Evolutionary conservation across 176 grass and related monocot species (phyloP).

Genomic region (Oryza brachyantha): DNA sequence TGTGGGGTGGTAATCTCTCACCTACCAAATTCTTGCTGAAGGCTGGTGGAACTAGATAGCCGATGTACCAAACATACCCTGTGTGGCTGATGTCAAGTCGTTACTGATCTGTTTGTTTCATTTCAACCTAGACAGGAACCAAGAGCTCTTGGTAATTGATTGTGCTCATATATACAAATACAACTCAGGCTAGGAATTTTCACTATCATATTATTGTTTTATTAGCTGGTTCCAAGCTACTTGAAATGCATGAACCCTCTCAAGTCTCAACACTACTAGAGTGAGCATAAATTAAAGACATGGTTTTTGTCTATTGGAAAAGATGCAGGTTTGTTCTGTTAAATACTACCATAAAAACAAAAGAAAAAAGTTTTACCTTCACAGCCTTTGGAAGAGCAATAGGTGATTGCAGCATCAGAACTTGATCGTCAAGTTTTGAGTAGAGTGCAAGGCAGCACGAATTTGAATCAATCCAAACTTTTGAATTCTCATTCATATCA

Average conservation of each 20-base stretch:
- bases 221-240: not conserved
- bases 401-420: conserved; percentile 79
- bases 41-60: not conserved
- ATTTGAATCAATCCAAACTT: conserved; percentile 84
- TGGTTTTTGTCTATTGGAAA: not conserved
- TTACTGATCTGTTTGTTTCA: not conserved
- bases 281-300: not conserved
- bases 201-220: not conserved
- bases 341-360: conserved; percentile 4
- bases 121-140: not conserved
- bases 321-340: not conserved
- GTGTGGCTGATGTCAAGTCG: not conserved
- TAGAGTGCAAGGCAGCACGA: conserved; percentile 86
- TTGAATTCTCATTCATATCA: conserved; percentile 22
- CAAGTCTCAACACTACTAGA: not conserved
- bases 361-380: conserved; percentile 53
- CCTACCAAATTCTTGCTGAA: not conserved
- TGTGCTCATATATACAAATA: not conserved
- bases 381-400: conserved; percentile 93
- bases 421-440: conserved; percentile 60
- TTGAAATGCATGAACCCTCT: not conserved
- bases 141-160: not conserved
- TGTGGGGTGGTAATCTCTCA: not conserved
- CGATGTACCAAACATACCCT: not conserved
- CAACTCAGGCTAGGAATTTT: conserved; percentile 1